Evolutionary conservation across 2,329 filamentous ascomycete species (phyloP).

Genomic region (Colletotrichum sp.): DNA sequence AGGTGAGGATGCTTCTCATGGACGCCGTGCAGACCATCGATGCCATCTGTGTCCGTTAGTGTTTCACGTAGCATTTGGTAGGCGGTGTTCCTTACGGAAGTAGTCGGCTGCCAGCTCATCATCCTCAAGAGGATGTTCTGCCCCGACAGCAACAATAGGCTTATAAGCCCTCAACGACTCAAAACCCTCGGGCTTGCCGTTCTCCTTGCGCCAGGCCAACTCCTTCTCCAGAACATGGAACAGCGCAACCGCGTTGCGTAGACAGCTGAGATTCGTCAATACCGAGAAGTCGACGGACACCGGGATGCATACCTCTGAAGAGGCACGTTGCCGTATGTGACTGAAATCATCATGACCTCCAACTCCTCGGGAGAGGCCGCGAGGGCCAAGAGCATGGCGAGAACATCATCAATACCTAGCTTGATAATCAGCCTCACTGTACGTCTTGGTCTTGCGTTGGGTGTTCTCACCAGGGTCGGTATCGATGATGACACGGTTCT

Average conservation of each 20-base stretch:
- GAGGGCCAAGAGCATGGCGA: slow-evolving; percentile 87
- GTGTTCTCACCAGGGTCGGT: slow-evolving; percentile 77
- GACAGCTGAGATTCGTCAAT: slow-evolving; percentile 60
- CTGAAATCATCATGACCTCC: slow-evolving; percentile 82
- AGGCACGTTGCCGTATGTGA: slow-evolving; percentile 94
- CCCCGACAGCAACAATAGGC: slow-evolving; percentile 85
- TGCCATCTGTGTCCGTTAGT: slow-evolving; percentile 61
- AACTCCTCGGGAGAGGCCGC: slow-evolving; percentile 83
- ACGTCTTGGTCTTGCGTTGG: background rate
- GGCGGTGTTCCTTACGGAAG: slow-evolving; percentile 71
- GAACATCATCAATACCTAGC: slow-evolving; percentile 84
- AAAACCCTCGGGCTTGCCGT: slow-evolving; percentile 73
- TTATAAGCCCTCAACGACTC: slow-evolving; percentile 74
- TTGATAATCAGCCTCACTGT: background rate
- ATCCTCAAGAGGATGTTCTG: slow-evolving; percentile 84
- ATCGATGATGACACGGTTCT: slow-evolving; percentile 88
- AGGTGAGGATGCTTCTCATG: slow-evolving; percentile 78
- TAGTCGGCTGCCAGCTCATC: slow-evolving; percentile 82
- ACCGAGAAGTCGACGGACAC: background rate
- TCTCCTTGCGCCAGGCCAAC: slow-evolving; percentile 77
- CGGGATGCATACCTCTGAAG: slow-evolving; percentile 69
- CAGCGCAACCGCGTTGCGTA: slow-evolving; percentile 86
- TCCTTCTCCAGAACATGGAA: slow-evolving; percentile 95
- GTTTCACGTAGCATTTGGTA: background rate
- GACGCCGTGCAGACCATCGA: slow-evolving; percentile 78